Conservation (phyloP, 352 stramenopile species). For the Thraustotheca clavata region DNA sequence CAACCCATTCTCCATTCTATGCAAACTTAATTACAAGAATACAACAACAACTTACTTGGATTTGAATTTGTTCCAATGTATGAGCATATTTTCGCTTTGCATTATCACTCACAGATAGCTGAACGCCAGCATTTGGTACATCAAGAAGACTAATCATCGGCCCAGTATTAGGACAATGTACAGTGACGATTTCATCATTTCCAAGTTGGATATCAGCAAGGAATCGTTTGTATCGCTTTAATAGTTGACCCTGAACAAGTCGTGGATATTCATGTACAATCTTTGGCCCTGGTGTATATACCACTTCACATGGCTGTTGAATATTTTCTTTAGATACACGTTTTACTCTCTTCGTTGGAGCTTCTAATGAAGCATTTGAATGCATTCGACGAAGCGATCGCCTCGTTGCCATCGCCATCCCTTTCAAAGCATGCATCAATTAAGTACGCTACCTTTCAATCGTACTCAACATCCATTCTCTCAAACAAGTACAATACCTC, state of each 20-base stretch:
- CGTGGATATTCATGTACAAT: conserved; percentile 46
- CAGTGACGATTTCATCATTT: conserved; percentile 38
- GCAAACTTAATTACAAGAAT: neutral
- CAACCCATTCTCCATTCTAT: conserved; percentile 78
- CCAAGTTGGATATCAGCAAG: conserved; percentile 65
- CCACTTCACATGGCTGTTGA: no score
- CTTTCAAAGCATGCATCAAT: no score
- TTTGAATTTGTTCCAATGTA: conserved; percentile 77
- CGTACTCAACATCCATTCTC: no score
- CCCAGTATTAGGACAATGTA: conserved; percentile 78
- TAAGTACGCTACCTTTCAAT: no score
- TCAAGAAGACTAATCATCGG: conserved; percentile 77
- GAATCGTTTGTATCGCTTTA: conserved; percentile 79
- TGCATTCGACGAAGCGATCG: no score
- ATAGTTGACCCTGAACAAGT: conserved; percentile 42
- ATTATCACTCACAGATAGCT: conserved; percentile 66
- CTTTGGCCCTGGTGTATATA: no score
- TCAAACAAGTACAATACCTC: no score
- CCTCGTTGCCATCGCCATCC: no score
- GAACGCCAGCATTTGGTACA: conserved; percentile 47
- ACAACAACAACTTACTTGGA: conserved; percentile 44
- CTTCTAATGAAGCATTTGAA: no score
- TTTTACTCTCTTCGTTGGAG: no score
- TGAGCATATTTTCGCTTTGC: conserved; percentile 77
- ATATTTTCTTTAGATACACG: no score